These are phyloP conservation scores for Dipteronia dyeriana DNA, from an alignment of 345 rosid species.

Conservation along the genomic window DNA sequence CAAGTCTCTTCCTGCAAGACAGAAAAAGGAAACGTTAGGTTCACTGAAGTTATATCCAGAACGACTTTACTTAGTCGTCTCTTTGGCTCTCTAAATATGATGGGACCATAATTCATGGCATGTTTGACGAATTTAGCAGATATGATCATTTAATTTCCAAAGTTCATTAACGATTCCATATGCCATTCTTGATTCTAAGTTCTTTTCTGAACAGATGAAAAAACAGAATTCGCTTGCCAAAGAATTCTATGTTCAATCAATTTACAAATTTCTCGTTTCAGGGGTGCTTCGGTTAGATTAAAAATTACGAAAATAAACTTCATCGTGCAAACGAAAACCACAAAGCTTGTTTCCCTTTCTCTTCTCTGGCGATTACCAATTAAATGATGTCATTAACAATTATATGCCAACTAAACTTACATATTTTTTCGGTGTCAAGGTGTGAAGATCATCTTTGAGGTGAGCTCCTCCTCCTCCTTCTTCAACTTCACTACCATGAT, in stretches of 20 bases:
- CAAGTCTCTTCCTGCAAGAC: slow-evolving; percentile 35
- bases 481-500: slow-evolving; percentile 26
- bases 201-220: not conserved
- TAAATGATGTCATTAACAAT: not conserved
- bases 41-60: not conserved
- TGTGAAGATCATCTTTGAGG: slow-evolving; percentile 23
- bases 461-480: slow-evolving; percentile 17
- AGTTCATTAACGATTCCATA: not conserved
- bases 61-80: not conserved
- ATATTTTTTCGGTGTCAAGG: slow-evolving; percentile 25
- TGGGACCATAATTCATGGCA: not conserved
- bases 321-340: not conserved
- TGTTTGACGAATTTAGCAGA: slow-evolving; percentile 3
- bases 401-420: slow-evolving; percentile 32
- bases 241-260: not conserved
- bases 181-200: not conserved
- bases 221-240: not conserved
- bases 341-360: not conserved
- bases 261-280: not conserved
- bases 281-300: not conserved
- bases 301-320: not conserved
- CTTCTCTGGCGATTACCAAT: not conserved
- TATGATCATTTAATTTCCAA: not conserved
- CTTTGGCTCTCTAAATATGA: too few species aligned
- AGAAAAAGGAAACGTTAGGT: slow-evolving; percentile 8